These are phyloP conservation scores for Corchorus capsularis DNA, from an alignment of 345 rosid species.

Conservation along the genomic window DNA sequence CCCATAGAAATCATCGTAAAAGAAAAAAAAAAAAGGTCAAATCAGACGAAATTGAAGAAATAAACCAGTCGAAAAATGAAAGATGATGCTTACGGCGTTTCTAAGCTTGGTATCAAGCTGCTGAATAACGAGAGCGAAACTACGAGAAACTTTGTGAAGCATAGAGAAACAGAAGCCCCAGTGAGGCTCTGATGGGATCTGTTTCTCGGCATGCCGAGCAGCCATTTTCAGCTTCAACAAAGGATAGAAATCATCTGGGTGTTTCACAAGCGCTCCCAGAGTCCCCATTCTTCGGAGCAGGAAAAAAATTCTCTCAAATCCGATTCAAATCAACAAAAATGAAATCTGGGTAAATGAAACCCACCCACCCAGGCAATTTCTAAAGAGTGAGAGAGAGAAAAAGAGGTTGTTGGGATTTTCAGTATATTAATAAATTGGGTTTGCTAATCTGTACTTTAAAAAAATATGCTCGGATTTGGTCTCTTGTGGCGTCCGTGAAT, in stretches of 20 bases:
- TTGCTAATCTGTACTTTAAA: neutral
- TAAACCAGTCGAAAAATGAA: neutral
- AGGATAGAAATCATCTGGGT: slow-evolving; percentile 92
- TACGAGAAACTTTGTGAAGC: slow-evolving; percentile 92
- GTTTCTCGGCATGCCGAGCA: slow-evolving; percentile 69
- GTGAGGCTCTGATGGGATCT: slow-evolving; percentile 89
- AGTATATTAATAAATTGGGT: neutral
- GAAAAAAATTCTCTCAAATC: slow-evolving; percentile 30
- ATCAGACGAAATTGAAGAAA: neutral
- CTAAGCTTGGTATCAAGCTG: slow-evolving; percentile 83
- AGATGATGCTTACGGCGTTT: slow-evolving; percentile 62
- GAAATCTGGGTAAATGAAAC: slow-evolving; percentile 1
- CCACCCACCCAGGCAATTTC: neutral
- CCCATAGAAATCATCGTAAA: neutral
- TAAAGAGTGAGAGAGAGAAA: neutral
- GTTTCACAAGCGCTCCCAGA: slow-evolving; percentile 62
- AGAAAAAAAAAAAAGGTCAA: neutral
- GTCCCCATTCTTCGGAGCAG: slow-evolving; percentile 54
- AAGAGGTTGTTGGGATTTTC: neutral
- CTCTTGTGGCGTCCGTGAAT: neutral
- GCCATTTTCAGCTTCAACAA: slow-evolving; percentile 82
- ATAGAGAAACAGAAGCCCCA: slow-evolving; percentile 91
- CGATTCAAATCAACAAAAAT: neutral
- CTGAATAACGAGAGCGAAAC: slow-evolving; percentile 88
- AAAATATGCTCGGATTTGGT: slow-evolving; percentile 14